Base-by-base conservation (phyloP, 495 filamentous ascomycete genomes). In the Penicillium steckii region DNA sequence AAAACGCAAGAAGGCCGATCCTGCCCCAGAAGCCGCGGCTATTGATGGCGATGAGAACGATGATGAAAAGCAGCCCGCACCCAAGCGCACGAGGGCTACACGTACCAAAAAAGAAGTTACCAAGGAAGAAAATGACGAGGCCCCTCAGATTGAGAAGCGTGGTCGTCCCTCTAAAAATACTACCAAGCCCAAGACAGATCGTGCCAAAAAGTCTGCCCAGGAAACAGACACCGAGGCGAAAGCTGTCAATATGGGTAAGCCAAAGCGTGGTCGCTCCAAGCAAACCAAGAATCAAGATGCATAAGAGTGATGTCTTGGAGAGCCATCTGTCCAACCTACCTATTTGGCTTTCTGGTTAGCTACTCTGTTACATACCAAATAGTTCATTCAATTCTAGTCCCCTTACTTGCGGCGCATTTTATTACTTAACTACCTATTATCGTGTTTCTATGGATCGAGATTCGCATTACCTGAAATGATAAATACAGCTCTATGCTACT, bases 121-220 rank as follows among this genome's bases (percentile, higher is more conserved):
- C 41, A 26, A 42, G 41, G 35, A 23, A 8, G 55, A 52, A 4
- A 17, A 15, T 3, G 25, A 32, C 13, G 44, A 48, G 22, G 19
- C 8, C 19, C 9, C 42, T 15, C 7, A 56, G 53, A 10, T 42
- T 18, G 44, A 55, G 48, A 15, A 33, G 32, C 69, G 76, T 50
- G 60, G 70, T 52, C 64, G 72, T 56, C 46, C 65, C 57, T 46
- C 63, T 50, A 73, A 74, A 53, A 59, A 57, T 26, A 59, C 45
- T 25, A 32, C 56, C 33, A 37, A 27, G 53, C 52, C 19, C 57
- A 67, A 24, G 44, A 57, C n/a, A 65, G 58, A 13, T 48, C 61
- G 17, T 24, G 25, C 45, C 18, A 44, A 49, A n/a, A 50, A 65
- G 64, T 23, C 62, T 60, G 24, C 19, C n/a, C 48, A 56, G 29